Evolutionary conservation across 352 stramenopile species (phyloP).

Genomic region (Phytophthora meadii): DNA sequence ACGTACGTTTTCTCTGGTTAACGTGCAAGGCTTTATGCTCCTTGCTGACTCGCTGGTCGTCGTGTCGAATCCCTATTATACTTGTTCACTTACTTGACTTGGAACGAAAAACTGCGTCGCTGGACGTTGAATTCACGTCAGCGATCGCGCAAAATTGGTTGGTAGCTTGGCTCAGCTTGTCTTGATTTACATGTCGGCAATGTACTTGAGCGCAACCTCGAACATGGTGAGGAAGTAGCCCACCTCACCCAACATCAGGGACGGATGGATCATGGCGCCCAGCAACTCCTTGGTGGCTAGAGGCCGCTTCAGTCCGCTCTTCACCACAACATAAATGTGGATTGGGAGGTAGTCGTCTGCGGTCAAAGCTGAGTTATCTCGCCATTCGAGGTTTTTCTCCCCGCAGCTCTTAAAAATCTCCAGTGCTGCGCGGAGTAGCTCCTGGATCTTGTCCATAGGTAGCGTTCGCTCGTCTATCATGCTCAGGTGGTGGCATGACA

Average conservation of each 20-base stretch:
- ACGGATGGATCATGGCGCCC: constrained; percentile 86
- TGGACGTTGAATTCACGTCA: constrained; percentile 23
- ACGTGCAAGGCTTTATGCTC: constrained; percentile 24
- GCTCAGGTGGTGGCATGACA: constrained; percentile 81
- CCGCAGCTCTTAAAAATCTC: constrained; percentile 86
- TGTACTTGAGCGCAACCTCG: constrained; percentile 87
- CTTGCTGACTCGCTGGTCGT: constrained; percentile 25
- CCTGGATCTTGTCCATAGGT: constrained; percentile 81
- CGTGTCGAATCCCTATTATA: constrained; percentile 43
- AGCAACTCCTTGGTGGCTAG: constrained; percentile 79
- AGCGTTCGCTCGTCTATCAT: constrained; percentile 85
- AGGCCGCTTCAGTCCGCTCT: constrained; percentile 77
- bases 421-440: constrained; percentile 73
- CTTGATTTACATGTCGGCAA: constrained; percentile 80
- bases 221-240: constrained; percentile 92
- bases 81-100: constrained; percentile 45
- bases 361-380: constrained; percentile 74
- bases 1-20: constrained; percentile 14
- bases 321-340: constrained; percentile 87
- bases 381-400: constrained; percentile 82
- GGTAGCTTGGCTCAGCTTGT: constrained; percentile 19
- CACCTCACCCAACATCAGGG: constrained; percentile 81
- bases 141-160: constrained; percentile 29
- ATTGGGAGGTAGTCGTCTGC: constrained; percentile 88
- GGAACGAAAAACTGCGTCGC: constrained; percentile 27